Conservation (phyloP, 192 early-diverging fungal genomes). For the Podila minutissima region DNA sequence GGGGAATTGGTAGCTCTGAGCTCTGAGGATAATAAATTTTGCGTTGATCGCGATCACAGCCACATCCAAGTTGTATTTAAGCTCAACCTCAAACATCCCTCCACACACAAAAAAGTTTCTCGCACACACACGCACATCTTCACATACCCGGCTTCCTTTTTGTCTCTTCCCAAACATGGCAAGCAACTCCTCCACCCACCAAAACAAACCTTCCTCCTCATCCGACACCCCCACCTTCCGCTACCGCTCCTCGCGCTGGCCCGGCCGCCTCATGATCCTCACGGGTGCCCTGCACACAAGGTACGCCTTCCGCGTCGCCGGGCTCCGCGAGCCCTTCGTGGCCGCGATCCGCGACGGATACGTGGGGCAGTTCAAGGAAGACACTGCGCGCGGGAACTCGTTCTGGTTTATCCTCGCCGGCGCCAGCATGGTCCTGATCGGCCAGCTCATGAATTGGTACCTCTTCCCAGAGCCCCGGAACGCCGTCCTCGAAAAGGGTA, state of each 20-base stretch:
- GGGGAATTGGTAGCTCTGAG: no score
- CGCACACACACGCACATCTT: no score
- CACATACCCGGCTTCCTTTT: no score
- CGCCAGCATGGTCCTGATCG: slow-evolving; percentile 10
- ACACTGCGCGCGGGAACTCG: slow-evolving; percentile 1
- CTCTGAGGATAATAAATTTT: no score
- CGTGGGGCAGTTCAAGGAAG: background rate
- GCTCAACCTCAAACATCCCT: no score
- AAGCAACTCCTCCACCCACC: no score
- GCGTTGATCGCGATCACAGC: no score
- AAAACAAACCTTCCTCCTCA: background rate
- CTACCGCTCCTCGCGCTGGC: slow-evolving; percentile 35
- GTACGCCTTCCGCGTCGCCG: background rate
- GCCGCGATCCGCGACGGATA: slow-evolving; percentile 23
- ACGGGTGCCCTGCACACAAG: slow-evolving; percentile 8
- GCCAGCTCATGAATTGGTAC: slow-evolving; percentile 15
- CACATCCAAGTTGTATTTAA: no score
- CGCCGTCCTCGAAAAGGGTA: no score
- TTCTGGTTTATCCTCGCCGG: slow-evolving; percentile 28
- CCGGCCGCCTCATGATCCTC: slow-evolving; percentile 15
- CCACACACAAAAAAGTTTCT: no score
- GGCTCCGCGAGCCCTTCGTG: slow-evolving; percentile 1
- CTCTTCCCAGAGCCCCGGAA: slow-evolving; percentile 9
- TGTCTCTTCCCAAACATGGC: no score
- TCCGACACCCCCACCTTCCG: background rate